Evolutionary conservation across 768 basidiomycete species (phyloP), one percentile per base, ranked within the genome.

Genomic region (Pulveroboletus ravenelii): DNA sequence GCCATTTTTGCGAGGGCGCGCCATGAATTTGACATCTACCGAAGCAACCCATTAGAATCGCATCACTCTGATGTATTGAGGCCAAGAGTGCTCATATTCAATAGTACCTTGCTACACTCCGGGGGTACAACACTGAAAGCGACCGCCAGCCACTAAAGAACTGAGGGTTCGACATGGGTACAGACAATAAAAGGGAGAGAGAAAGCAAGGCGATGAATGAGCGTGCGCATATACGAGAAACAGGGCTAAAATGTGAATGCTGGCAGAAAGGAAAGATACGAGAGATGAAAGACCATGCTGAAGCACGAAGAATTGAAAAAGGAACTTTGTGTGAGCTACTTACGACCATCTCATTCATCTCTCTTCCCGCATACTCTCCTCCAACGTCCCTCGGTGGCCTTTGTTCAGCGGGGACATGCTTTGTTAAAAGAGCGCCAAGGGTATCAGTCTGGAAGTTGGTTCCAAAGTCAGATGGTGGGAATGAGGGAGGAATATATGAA

Each of bases 21-120:
- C 90, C 90, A 93, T 62, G 85, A 89, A 59, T 93, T 92, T 36
- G 86, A 82, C 85, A 89, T 89, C 89, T 92, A 58, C 32, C 54
- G 23, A 46, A 53, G 38, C 27, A 1, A 43, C 5, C 29, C 3
- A 45, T 61, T 13, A 67, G 59, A 61, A 58, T 9, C 5, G 9
- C 3, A 37, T 46, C 51, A 50, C 29, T 12, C 46, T 35, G 30
- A 23, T 35, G 18, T 36, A 18, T 2, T 27, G 25, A 17, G 12
- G 31, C 31, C 34, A 51, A 38, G 23, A 1, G 15, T 36, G 41
- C 37, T 52, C 45, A 41, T 30, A 56, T 62, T 58, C 48, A 47
- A 57, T 50, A 53, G 46, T 65, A 54, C 42, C 57, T 60, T 41
- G 53, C 50, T 58, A 58, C 57, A 52, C 50, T 48, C 32, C 31